Percentiles rank a stretch among this genome's conserved stretches.
phyloP scores from a whole-genome alignment of 1,284 basidiomycete species.

The Bjerkandera adusta region DNA sequence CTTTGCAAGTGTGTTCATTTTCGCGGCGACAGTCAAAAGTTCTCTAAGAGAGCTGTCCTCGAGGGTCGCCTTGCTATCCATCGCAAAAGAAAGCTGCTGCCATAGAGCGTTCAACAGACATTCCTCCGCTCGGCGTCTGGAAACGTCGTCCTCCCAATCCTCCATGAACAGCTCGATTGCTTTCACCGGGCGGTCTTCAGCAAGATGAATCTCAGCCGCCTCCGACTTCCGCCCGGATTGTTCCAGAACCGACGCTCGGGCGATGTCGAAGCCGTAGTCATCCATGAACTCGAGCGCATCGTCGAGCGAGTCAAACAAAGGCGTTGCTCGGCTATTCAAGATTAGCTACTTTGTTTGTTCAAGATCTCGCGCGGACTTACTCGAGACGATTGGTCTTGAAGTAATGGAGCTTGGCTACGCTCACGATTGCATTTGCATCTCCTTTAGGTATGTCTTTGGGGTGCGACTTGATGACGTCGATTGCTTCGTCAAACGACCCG shows the following conservation, averaged over 20 bases:
- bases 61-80: slow-evolving; percentile 13
- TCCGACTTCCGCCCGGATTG: slow-evolving; percentile 42
- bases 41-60: slow-evolving; percentile 12
- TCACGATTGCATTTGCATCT: slow-evolving; percentile 40
- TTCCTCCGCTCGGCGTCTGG: slow-evolving; percentile 19
- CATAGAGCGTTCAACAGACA: slow-evolving; percentile 29
- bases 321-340: slow-evolving; percentile 40
- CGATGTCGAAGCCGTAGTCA: slow-evolving; percentile 50
- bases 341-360: slow-evolving; percentile 1
- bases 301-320: slow-evolving; percentile 50
- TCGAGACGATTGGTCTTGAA: slow-evolving; percentile 41
- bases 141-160: slow-evolving; percentile 24
- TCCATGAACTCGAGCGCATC: slow-evolving; percentile 59
- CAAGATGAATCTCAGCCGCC: slow-evolving; percentile 55
- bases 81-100: slow-evolving; percentile 26
- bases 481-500: slow-evolving; percentile 52
- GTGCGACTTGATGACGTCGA: slow-evolving; percentile 41
- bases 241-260: slow-evolving; percentile 49
- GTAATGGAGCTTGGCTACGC: slow-evolving; percentile 51
- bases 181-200: slow-evolving; percentile 45
- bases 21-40: slow-evolving; percentile 14
- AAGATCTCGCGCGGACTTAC: slow-evolving; percentile 38
- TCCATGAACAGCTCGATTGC: slow-evolving; percentile 47
- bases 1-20: slow-evolving; percentile 4
- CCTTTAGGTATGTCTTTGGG: slow-evolving; percentile 30